Base-by-base conservation (phyloP, 2,329 filamentous ascomycete species). In the Colletotrichum tabaci region DNA sequence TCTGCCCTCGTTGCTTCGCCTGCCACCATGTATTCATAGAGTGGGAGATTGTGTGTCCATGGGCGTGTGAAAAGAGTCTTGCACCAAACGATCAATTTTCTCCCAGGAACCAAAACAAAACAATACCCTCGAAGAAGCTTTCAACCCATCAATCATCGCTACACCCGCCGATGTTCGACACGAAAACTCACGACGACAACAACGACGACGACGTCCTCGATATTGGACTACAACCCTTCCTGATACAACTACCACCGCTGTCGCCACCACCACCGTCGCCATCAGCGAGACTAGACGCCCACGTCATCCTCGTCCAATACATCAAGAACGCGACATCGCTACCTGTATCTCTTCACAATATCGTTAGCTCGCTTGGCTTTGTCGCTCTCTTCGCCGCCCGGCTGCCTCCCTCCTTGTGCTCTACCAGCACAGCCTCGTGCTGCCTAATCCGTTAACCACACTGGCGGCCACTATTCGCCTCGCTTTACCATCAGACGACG, bases 301-400 rank as follows among this genome's bases (percentile, higher is more conserved):
- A 53, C 64, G 50, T 57, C 57, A 52, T 40, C 52, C n/a, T 52
- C 23, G 23, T 16, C 23, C 10, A 55, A 26, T 15, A 46, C 49
- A 15, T 53, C 35, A 38, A 61, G 18, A 21, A 50, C 46, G 30
- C 30, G 21, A 21, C 44, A 18, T 49, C 35, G 23, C 42, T 47
- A 21, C 23, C 18, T 46, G 23, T 49, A 55, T 49, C 55, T 49
- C 55, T 44, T 38, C 49, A 69, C 18, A 46, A 40, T 15, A 65
- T 49, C 23, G n/a, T 35, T 47, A 23, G 23, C 49, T 15, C 21
- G n/a, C 26, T 57, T 15, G 2, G 18, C 23, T 40, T 42, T 58
- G 52, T 71, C 69, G 38, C 65, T 60, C 58, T 47, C 60, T 58
- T 71, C 46, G 66, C 65, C 65, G n/a, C 69, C 46, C 52, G 68